phyloP scores from a whole-genome alignment of 164 flowering plant species.

The Nymphaea thermarum region DNA sequence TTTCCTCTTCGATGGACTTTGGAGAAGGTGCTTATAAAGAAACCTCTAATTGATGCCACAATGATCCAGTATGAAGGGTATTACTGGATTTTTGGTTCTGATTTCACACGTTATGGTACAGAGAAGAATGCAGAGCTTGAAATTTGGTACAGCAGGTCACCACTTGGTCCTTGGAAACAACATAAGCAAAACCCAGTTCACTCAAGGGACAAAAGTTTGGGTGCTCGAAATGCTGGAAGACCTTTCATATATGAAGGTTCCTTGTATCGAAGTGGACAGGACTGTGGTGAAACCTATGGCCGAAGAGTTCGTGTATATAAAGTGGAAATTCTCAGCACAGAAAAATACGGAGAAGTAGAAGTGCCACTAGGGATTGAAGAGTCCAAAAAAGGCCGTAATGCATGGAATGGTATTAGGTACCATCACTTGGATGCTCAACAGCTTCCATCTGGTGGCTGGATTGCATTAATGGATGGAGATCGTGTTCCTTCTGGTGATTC shows the following conservation, averaged over 20 bases:
- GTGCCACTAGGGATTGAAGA: slow-evolving; percentile 36
- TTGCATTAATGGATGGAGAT: slow-evolving; percentile 73
- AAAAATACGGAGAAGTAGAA: slow-evolving; percentile 56
- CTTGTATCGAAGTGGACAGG: slow-evolving; percentile 69
- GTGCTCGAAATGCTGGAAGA: slow-evolving; percentile 81
- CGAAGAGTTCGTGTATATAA: slow-evolving; percentile 36
- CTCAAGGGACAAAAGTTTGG: slow-evolving; percentile 32
- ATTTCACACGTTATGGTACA: slow-evolving; percentile 49
- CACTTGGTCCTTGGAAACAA: slow-evolving; percentile 73
- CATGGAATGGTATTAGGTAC: slow-evolving; percentile 69
- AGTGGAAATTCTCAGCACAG: slow-evolving; percentile 37
- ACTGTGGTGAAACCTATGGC: slow-evolving; percentile 65
- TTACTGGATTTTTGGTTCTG: slow-evolving; percentile 79
- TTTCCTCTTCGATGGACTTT: slow-evolving; percentile 68
- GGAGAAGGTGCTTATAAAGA: slow-evolving; percentile 49
- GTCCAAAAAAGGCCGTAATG: slow-evolving; percentile 46
- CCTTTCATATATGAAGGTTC: slow-evolving; percentile 55
- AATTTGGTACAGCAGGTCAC: slow-evolving; percentile 65
- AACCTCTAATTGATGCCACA: slow-evolving; percentile 56
- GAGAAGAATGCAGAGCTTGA: slow-evolving; percentile 64
- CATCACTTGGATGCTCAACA: slow-evolving; percentile 69
- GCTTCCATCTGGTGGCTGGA: slow-evolving; percentile 53
- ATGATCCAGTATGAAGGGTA: slow-evolving; percentile 33
- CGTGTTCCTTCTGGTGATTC: slow-evolving; percentile 66
- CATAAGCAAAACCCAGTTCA: slow-evolving; percentile 66